Evolutionary conservation across 78 protist genomes (phyloP).

Genomic region (Guillardia theta): DNA sequence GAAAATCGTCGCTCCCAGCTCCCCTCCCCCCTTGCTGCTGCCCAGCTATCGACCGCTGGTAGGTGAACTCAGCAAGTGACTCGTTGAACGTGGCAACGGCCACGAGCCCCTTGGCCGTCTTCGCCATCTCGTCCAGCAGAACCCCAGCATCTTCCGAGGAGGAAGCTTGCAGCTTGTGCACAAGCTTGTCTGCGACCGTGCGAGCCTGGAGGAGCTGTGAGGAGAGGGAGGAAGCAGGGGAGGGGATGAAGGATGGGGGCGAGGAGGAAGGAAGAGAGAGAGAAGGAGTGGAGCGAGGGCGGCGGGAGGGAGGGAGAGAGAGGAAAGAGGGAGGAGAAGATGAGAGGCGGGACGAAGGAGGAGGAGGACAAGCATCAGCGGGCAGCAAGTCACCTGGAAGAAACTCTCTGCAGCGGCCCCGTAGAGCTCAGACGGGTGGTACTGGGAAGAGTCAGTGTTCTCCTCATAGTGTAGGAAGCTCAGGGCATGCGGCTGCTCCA

Average conservation of each 20-base stretch:
- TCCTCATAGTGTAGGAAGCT: background rate
- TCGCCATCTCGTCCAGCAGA: no score
- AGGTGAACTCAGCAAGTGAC: no score
- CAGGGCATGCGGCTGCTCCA: background rate
- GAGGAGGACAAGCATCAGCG: background rate
- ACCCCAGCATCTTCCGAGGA: no score
- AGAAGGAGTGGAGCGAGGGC: background rate
- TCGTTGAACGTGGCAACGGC: no score
- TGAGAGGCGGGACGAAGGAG: background rate
- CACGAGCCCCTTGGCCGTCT: no score
- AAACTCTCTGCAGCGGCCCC: background rate
- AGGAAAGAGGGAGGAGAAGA: background rate
- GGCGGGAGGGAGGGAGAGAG: background rate
- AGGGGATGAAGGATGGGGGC: background rate
- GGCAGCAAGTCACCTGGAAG: background rate
- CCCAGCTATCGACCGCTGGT: no score
- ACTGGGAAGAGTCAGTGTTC: background rate
- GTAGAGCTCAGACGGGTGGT: background rate
- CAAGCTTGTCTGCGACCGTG: no score
- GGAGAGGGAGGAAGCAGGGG: no score
- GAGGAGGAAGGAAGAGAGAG: background rate
- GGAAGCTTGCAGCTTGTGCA: no score
- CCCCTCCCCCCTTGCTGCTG: no score
- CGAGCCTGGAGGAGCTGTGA: no score
- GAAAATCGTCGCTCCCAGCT: no score